phyloP scores from a whole-genome alignment of 345 rosid genomes.

The Boechera stricta region DNA sequence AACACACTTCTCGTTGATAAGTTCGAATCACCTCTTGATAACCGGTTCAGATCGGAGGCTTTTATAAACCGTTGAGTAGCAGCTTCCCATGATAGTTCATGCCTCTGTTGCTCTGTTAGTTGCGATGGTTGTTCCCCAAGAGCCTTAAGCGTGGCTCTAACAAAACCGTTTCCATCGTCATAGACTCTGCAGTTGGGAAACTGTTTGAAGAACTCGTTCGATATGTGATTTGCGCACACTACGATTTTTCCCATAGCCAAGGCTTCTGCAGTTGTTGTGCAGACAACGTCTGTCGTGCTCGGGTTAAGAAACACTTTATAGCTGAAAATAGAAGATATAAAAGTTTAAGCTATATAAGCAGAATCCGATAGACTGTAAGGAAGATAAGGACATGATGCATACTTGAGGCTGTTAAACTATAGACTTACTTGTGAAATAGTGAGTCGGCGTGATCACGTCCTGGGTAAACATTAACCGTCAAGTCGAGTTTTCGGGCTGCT shows the following conservation, averaged over 20 bases:
- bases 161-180: slow-evolving; percentile 58
- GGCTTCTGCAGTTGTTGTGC: slow-evolving; percentile 98
- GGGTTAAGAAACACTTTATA: slow-evolving; percentile 95
- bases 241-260: slow-evolving; percentile 94
- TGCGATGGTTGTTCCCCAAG: slow-evolving; percentile 71
- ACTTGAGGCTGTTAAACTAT: slow-evolving; percentile 13
- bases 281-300: slow-evolving; percentile 97
- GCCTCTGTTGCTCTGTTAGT: slow-evolving; percentile 66
- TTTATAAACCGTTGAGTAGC: slow-evolving; percentile 80
- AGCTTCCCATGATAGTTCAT: slow-evolving; percentile 87
- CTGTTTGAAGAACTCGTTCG: slow-evolving; percentile 72
- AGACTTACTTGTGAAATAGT: slow-evolving; percentile 83
- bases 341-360: not conserved
- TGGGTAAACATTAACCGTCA: slow-evolving; percentile 67
- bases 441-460: slow-evolving; percentile 93
- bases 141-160: slow-evolving; percentile 60
- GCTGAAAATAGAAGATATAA: slow-evolving; percentile 48
- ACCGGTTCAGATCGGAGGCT: slow-evolving; percentile 55
- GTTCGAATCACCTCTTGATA: slow-evolving; percentile 40
- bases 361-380: slow-evolving; percentile 10
- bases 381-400: not conserved
- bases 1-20: slow-evolving; percentile 44
- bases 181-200: slow-evolving; percentile 80
- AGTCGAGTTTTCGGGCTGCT: slow-evolving; percentile 65
- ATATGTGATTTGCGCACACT: slow-evolving; percentile 53